Evolutionary conservation across 495 filamentous ascomycete species (phyloP).

Genomic region (Penicillium mononematosum): DNA sequence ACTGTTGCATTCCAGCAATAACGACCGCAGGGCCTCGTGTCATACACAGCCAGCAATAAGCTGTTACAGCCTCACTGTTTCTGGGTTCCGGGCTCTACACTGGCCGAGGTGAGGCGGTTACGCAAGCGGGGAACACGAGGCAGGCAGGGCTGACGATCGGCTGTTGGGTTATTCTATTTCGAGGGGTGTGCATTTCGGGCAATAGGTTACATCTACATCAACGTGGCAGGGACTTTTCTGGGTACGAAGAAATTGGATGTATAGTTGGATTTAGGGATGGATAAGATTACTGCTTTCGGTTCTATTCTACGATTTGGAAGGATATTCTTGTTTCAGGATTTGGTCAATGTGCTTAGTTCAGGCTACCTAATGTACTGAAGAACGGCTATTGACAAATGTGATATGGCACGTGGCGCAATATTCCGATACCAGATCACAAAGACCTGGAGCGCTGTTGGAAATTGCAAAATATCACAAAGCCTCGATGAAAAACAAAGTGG

Average conservation of each 20-base stretch:
- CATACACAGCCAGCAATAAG: conserved; percentile 2
- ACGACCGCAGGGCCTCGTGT: neutral
- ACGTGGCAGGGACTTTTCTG: conserved; percentile 7
- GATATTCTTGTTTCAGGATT: conserved; percentile 1
- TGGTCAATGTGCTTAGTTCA: conserved; percentile 6
- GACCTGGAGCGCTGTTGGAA: neutral
- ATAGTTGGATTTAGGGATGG: neutral
- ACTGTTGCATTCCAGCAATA: neutral
- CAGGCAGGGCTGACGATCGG: conserved; percentile 13
- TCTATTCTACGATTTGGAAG: neutral
- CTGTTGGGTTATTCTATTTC: conserved; percentile 11
- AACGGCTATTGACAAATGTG: conserved; percentile 3
- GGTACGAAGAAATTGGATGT: neutral
- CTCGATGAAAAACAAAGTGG: conserved; percentile 8
- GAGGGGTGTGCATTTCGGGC: neutral
- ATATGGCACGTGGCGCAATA: conserved; percentile 7
- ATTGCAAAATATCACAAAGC: neutral
- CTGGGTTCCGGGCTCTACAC: neutral
- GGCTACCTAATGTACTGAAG: conserved; percentile 8
- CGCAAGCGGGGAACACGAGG: conserved; percentile 10
- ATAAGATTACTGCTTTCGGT: neutral
- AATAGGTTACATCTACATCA: conserved; percentile 4
- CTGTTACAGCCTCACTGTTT: conserved; percentile 4
- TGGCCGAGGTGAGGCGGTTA: neutral
- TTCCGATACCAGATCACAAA: neutral